These are phyloP conservation scores for Sugiyamaella xylanicola DNA, from an alignment of 1,139 yeast species.

Conservation along the genomic window DNA sequence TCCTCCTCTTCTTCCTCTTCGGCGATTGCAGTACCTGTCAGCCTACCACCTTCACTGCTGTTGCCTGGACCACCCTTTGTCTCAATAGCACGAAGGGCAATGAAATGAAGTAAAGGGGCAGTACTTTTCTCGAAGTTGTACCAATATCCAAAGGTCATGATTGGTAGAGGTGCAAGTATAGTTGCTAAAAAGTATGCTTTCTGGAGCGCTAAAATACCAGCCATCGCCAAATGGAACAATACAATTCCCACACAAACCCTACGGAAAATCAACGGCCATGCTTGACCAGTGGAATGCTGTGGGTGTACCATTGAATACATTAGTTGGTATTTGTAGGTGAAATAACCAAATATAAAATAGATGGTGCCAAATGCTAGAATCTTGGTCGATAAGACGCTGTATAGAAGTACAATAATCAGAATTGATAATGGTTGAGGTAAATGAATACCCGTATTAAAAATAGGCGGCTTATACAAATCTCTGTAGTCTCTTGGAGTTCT, in stretches of 20 bases:
- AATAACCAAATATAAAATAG: conserved; percentile 73
- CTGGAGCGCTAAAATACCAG: conserved; percentile 80
- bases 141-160: conserved; percentile 63
- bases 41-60: conserved; percentile 1
- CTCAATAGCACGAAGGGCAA: conserved; percentile 72
- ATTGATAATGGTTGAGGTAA: conserved; percentile 80
- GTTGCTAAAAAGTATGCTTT: conserved; percentile 76
- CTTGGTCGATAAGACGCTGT: conserved; percentile 73
- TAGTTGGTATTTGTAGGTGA: conserved; percentile 78
- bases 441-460: conserved; percentile 77
- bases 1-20: conserved; percentile 4
- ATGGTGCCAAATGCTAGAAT: conserved; percentile 71
- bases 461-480: conserved; percentile 72
- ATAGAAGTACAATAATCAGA: conserved; percentile 71
- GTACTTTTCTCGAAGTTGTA: conserved; percentile 84
- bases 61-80: conserved; percentile 31
- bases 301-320: conserved; percentile 81
- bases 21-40: background rate
- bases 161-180: conserved; percentile 72
- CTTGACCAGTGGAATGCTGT: conserved; percentile 86
- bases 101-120: conserved; percentile 77
- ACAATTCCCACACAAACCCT: conserved; percentile 70
- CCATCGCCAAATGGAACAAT: conserved; percentile 85
- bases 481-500: conserved; percentile 70
- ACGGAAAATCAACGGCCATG: conserved; percentile 80